Conservation (phyloP, 2,329 filamentous ascomycete genomes). For the Falciphora oryzae region DNA sequence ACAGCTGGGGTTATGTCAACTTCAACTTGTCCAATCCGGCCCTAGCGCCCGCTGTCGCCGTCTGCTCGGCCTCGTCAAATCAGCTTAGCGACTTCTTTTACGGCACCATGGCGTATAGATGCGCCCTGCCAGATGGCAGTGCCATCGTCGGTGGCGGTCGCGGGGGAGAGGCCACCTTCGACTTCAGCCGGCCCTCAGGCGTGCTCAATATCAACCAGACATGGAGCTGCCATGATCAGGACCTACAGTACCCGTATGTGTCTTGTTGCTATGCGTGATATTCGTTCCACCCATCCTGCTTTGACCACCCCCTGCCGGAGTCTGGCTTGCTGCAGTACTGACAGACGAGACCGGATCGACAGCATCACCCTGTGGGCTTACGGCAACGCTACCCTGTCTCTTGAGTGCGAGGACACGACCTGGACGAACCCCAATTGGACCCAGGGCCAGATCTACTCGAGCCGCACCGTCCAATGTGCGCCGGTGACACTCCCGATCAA, state of each 20-base stretch:
- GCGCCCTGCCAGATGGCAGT: constrained; percentile 25
- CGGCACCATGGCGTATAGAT: constrained; percentile 38
- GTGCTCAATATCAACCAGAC: constrained; percentile 40
- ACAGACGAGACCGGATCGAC: neutral
- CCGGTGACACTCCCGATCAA: constrained; percentile 24
- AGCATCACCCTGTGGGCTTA: constrained; percentile 25
- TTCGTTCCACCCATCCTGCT: neutral
- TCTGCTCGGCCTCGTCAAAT: constrained; percentile 35
- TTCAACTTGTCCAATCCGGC: constrained; percentile 46
- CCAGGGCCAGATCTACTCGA: constrained; percentile 32
- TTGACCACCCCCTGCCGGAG: neutral
- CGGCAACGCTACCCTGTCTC: constrained; percentile 27
- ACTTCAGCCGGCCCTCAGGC: constrained; percentile 31
- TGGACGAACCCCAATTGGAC: constrained; percentile 24
- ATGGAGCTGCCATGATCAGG: constrained; percentile 38
- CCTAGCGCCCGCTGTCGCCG: constrained; percentile 23
- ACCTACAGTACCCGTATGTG: constrained; percentile 32
- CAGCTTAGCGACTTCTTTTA: constrained; percentile 45
- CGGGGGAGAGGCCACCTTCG: constrained; percentile 28
- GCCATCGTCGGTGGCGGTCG: constrained; percentile 15
- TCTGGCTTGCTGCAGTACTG: neutral
- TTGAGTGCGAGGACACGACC: constrained; percentile 30
- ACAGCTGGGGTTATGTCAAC: constrained; percentile 38
- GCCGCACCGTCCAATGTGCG: constrained; percentile 26
- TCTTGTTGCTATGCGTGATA: neutral